phyloP scores from a whole-genome alignment of 345 rosid genomes.

The Eucalyptus coolabah region DNA sequence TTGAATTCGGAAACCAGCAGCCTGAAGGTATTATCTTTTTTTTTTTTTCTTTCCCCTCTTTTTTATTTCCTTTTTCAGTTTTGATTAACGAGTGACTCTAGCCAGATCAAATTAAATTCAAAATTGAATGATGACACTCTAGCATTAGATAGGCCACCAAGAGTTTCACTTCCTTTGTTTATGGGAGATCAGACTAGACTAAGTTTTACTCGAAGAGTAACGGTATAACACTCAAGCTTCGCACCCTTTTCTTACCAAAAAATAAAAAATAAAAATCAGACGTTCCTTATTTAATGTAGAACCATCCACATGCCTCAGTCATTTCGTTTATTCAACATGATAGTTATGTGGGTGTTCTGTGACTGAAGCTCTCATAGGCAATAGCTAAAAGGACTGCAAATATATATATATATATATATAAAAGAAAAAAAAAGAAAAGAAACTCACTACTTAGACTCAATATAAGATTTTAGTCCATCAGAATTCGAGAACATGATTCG shows the following conservation, averaged over 20 bases:
- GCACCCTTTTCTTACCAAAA: background rate
- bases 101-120: too few relatives aligned
- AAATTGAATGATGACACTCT: background rate
- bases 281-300: background rate
- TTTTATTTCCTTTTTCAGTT: background rate
- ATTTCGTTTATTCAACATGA: background rate
- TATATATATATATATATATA: too few relatives aligned
- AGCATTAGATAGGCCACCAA: background rate
- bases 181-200: background rate
- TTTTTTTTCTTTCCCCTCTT: background rate
- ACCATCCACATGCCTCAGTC: background rate
- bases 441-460: background rate
- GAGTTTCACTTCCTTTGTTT: background rate
- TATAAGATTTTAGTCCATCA: background rate
- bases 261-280: background rate
- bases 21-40: background rate
- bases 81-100: background rate
- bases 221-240: background rate
- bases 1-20: accelerated
- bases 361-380: background rate
- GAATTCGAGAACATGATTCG: background rate
- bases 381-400: background rate
- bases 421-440: accelerated
- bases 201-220: background rate
- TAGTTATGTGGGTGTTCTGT: background rate